Base-by-base conservation (phyloP, 441 rosid genomes). In the Populus hybrid region DNA sequence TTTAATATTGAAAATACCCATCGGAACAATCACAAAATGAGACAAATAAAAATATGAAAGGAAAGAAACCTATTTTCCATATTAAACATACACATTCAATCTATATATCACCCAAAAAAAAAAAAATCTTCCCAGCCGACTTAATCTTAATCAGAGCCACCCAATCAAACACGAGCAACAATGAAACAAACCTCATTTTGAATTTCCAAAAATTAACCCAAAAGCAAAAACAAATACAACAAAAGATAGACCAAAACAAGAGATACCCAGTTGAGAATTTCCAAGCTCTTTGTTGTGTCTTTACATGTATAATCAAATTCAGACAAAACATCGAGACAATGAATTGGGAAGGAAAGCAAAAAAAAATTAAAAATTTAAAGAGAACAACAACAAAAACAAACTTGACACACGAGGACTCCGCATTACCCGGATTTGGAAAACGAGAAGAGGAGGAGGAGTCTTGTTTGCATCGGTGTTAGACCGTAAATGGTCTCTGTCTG, bases 251-350 rank as follows among this genome's bases (percentile, higher is more conserved):
- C 21, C 57, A 75, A 70, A 71, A 21, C 50, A 40, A 35, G 65
- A 28, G 50, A 73, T 70, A 83, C 82, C 85, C 81, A 79, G 74
- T 71, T 76, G 74, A 76, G 78, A 81, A 57, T 80, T 78, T 76
- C 77, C 73, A 63, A 70, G 82, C 50, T 36, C 14, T 16, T 71
- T 9, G 8, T 38, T 61, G 61, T 70, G 68, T 61, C 79, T 65
- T 21, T 35, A 16, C 32, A 64, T 18, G 81, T 63, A 6, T 11
- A 61, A 35, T 24, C 61, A 34, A 34, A 72, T 50, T 57, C 67
- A n/a, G 35, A 72, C 46, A 28, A 57, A n/a, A 57, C 24, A 72
- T 67, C 69, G 63, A 46, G 71, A 70, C 35, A 40, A 6, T 10
- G n/a, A 30, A 10, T 14, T 53, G 6, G 57, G 59, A 68, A 5